phyloP scores from a whole-genome alignment of 2,329 filamentous ascomycete species.

The Diplodia intermedia region DNA sequence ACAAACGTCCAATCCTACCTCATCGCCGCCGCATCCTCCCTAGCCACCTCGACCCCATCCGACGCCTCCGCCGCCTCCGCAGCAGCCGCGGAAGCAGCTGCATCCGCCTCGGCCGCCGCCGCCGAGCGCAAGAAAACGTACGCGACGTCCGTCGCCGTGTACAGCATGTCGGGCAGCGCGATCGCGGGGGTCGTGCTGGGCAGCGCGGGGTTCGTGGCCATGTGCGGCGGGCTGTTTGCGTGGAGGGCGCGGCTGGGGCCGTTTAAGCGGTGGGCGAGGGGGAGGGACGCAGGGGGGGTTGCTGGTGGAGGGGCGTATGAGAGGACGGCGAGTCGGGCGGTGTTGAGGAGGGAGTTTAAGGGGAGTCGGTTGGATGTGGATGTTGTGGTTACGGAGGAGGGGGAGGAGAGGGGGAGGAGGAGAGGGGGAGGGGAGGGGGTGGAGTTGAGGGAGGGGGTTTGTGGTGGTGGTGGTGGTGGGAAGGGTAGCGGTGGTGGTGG shows the following conservation, averaged over 20 bases:
- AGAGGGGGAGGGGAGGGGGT: background rate
- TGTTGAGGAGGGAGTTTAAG: constrained; percentile 20
- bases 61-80: too few species aligned
- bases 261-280: background rate
- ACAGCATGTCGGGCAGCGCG: constrained; percentile 3
- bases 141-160: background rate
- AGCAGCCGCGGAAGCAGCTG: background rate
- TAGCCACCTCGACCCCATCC: background rate
- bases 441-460: background rate
- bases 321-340: background rate
- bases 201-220: constrained; percentile 25
- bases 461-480: background rate
- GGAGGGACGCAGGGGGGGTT: background rate
- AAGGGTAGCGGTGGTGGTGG: background rate
- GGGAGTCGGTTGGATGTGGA: constrained; percentile 20
- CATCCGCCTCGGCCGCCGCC: constrained; percentile 29
- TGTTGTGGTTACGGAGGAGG: background rate
- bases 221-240: background rate
- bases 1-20: constrained; percentile 54
- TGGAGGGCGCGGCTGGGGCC: constrained; percentile 10
- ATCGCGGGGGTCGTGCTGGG: constrained; percentile 12
- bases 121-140: background rate
- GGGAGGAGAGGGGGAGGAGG: too few species aligned
- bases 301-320: background rate
- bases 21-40: constrained; percentile 12